These are phyloP conservation scores for Botrytis elliptica DNA, from an alignment of 2,329 filamentous ascomycete species.

Conservation along the genomic window DNA sequence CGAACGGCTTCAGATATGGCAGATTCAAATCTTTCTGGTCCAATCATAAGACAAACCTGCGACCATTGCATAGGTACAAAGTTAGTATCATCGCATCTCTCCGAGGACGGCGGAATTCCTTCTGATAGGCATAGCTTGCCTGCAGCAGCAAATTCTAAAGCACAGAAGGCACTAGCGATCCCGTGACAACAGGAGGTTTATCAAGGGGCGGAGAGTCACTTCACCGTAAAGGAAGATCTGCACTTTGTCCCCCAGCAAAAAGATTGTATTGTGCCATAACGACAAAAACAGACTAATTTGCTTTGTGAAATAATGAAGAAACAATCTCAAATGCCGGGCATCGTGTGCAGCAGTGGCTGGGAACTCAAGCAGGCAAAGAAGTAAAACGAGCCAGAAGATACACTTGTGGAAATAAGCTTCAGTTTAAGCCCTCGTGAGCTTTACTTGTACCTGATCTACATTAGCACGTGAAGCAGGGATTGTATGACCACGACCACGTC, in stretches of 20 bases:
- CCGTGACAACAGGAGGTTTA: background rate
- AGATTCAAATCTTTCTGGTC: background rate
- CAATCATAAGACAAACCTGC: background rate
- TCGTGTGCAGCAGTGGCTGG: background rate
- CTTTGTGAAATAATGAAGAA: background rate
- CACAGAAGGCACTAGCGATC: background rate
- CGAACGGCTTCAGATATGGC: conserved; percentile 13
- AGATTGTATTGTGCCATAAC: background rate
- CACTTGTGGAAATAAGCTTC: conserved; percentile 11
- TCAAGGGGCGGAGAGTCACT: background rate
- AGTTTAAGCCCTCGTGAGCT: background rate
- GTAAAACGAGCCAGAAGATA: background rate
- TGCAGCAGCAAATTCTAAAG: background rate
- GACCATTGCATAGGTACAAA: conserved; percentile 1
- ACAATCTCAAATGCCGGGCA: background rate
- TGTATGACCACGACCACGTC: background rate
- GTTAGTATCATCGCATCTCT: background rate
- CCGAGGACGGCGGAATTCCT: background rate
- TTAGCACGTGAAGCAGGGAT: background rate
- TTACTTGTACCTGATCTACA: background rate
- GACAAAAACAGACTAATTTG: background rate
- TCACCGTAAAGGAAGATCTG: background rate
- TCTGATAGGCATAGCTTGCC: background rate
- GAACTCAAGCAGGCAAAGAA: background rate
- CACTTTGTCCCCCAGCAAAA: background rate